Conservation (phyloP, 176 grass and related monocot species). For the Zea mays region Zm-B73-REFERENCE-NAM-5.0 NC_050104.1:20566501-20567000, state of each 20-base stretch:
- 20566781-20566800: slow-evolving; percentile 24
- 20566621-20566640: not conserved
- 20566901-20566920: slow-evolving; percentile 47
- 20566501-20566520: not conserved
- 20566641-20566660: not conserved
- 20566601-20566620: slow-evolving; percentile 21
- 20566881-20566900: slow-evolving; percentile 35
- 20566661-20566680: not conserved
- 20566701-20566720: not conserved
- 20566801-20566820: slow-evolving; percentile 29
- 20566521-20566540: not conserved
- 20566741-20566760: not conserved
- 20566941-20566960: slow-evolving; percentile 47
- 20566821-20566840: not conserved
- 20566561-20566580: slow-evolving; percentile 15
- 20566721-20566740: not conserved
- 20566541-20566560: not conserved
- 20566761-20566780: not conserved
- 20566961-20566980: slow-evolving; percentile 54
- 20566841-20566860: slow-evolving; percentile 42
- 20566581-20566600: slow-evolving; percentile 30
- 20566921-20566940: slow-evolving; percentile 58
- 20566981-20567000: slow-evolving; percentile 14
- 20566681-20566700: slow-evolving; percentile 37
- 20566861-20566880: slow-evolving; percentile 47